Percentiles rank a stretch among this genome's conserved stretches.
Conservation (phyloP, 768 basidiomycete genomes). For the Tephrocybe sp. region DNA sequence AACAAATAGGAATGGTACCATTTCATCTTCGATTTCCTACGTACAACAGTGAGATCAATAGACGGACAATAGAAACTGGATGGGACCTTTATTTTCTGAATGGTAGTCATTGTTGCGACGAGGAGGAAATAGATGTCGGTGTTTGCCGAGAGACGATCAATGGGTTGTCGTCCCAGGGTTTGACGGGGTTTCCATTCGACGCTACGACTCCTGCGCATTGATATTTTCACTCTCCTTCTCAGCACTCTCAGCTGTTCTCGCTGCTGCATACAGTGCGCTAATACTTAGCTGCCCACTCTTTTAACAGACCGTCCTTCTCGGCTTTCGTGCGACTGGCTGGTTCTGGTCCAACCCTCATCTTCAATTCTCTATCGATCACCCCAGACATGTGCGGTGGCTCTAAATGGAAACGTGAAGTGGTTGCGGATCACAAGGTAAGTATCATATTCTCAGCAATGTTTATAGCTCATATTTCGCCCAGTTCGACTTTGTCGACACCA, state of each 20-base stretch:
- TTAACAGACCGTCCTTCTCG: conserved; percentile 18
- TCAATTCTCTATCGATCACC: conserved; percentile 15
- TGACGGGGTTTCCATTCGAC: background rate
- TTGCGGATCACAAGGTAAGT: conserved; percentile 95
- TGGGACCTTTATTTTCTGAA: conserved; percentile 84
- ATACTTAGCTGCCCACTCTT: conserved; percentile 25
- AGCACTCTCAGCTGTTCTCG: conserved; percentile 7
- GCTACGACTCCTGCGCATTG: conserved; percentile 1
- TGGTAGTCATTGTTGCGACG: conserved; percentile 71
- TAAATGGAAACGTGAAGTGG: conserved; percentile 96
- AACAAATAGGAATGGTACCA: conserved; percentile 53
- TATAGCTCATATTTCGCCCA: conserved; percentile 30
- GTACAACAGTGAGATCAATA: conserved; percentile 19
- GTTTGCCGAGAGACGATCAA: conserved; percentile 32
- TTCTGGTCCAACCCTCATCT: conserved; percentile 26
- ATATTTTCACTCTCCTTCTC: conserved; percentile 11
- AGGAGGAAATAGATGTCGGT: conserved; percentile 28
- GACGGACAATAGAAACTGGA: conserved; percentile 19
- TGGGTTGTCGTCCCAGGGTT: background rate
- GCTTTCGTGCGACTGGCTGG: conserved; percentile 54
- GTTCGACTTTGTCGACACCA: conserved; percentile 97
- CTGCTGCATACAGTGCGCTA: conserved; percentile 17
- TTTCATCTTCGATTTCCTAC: conserved; percentile 95
- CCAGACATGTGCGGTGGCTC: conserved; percentile 67
- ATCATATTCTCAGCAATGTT: background rate